These are phyloP conservation scores for Ustilago sp. DNA, from an alignment of 1,284 basidiomycete genomes.

Conservation along the genomic window DNA sequence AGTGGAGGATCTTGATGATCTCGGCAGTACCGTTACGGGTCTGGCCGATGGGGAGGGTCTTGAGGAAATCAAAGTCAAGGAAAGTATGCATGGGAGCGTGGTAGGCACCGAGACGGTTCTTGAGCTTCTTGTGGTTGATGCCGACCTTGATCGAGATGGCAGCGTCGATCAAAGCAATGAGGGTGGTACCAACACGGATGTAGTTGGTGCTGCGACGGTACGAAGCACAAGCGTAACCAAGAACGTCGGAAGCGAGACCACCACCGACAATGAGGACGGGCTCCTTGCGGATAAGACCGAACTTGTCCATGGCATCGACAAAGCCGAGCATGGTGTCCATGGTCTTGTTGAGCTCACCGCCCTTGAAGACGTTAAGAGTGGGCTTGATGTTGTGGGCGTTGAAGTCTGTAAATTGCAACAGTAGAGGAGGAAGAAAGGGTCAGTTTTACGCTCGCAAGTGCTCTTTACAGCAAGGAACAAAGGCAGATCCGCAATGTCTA, in stretches of 20 bases:
- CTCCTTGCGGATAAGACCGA: conserved; percentile 72
- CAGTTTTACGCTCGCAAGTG: neutral
- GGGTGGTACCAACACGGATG: conserved; percentile 72
- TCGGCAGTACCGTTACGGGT: conserved; percentile 72
- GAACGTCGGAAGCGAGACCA: conserved; percentile 70
- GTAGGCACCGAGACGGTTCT: conserved; percentile 70
- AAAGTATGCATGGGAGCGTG: conserved; percentile 72
- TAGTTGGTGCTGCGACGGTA: conserved; percentile 72
- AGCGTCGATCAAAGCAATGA: conserved; percentile 72
- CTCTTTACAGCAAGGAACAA: neutral
- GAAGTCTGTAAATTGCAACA: conserved; percentile 66
- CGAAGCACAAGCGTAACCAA: conserved; percentile 71
- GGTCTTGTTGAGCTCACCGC: conserved; percentile 72
- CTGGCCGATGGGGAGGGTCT: conserved; percentile 71
- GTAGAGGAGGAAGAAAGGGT: conserved; percentile 31
- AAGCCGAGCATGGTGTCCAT: conserved; percentile 71
- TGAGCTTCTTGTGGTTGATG: conserved; percentile 66
- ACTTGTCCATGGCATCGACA: conserved; percentile 72
- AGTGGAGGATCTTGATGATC: conserved; percentile 72
- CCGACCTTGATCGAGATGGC: conserved; percentile 71
- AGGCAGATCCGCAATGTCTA: neutral
- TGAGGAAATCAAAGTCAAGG: conserved; percentile 72
- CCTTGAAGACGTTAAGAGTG: conserved; percentile 71
- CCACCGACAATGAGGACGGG: conserved; percentile 72
- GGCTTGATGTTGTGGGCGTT: conserved; percentile 70